Evolutionary conservation across 148 eudicot species (phyloP), one percentile per base, ranked within the genome.

Genomic region (Mesembryanthemum crystallinum): DNA sequence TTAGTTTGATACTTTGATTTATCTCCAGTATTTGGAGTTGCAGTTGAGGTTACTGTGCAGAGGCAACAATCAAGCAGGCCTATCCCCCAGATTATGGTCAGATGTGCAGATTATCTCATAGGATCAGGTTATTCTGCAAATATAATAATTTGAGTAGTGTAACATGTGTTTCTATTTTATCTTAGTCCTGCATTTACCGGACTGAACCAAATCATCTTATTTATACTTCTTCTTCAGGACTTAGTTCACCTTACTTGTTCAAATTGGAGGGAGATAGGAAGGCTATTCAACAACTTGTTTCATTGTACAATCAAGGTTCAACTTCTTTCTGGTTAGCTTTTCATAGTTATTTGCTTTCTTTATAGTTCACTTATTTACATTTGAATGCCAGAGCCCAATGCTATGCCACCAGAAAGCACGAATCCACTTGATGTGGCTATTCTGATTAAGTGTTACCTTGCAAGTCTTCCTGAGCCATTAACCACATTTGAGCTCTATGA

Each of bases 81-180:
- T 47, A 81, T 92, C 81, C 98, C 98, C 39, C 81, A 79, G 69
- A 86, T 92, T 65, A 76, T 94, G 77, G 86, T 90, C 83, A 83
- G 87, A 76, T 92, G 98, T 80, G 98, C 96, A 58, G 98, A 94
- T 83, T 84, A 78, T 89, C 96, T 94, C 74, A 85, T 94, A 83
- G 82, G 88, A 71, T 92, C 97, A 89, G 98, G 98, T 92, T 42
- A 71, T 51, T 76, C 9, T 43, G 33, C 51, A 43, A 79, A 7
- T 12, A 21, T 3, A 49, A 59, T 66, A 55, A 63, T 69, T 61
- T 51, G 24, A 68, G 20, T 8, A 45, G 15, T 45, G 28, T 33
- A 42, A 13, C 57, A 25, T 72, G 5, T 67, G 43, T 43, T 58
- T 57, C 24, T 49, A 15, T 49, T 60, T 24, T 7, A 29, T 76